These are phyloP conservation scores for Taiozyma sp. DNA, from an alignment of 1,139 yeast genomes.

Conservation along the genomic window DNA sequence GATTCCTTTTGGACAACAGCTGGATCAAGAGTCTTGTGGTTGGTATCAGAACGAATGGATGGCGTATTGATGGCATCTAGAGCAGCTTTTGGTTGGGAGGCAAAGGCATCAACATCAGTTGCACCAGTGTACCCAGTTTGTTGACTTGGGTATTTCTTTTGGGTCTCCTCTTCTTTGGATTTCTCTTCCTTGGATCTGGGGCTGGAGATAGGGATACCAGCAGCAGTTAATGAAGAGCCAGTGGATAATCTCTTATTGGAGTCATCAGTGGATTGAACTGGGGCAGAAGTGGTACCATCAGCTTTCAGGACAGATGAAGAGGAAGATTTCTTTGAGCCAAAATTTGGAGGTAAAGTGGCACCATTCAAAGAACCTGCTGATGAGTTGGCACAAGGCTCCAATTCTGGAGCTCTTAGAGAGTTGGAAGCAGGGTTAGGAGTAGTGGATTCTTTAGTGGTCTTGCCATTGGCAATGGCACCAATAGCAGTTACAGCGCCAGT, in stretches of 20 bases:
- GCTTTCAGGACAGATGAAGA: neutral
- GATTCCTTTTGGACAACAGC: neutral
- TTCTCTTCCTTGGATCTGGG: neutral
- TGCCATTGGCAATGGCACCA: too few relatives aligned
- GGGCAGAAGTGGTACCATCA: slow-evolving; percentile 1
- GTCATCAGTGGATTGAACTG: slow-evolving; percentile 5
- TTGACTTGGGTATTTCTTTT: neutral
- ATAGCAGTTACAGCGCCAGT: too few relatives aligned
- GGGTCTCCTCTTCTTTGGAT: neutral
- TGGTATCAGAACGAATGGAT: neutral
- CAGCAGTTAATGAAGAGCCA: slow-evolving; percentile 7
- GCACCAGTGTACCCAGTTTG: slow-evolving; percentile 12
- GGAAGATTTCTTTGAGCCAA: slow-evolving; percentile 12
- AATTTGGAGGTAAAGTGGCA: slow-evolving; percentile 24
- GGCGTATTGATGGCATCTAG: slow-evolving; percentile 4
- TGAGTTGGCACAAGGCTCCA: neutral
- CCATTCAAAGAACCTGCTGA: slow-evolving; percentile 17
- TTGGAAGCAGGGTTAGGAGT: slow-evolving; percentile 1
- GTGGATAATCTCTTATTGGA: neutral
- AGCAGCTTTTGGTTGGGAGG: slow-evolving; percentile 8
- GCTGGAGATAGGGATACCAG: slow-evolving; percentile 4
- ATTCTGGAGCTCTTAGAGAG: neutral
- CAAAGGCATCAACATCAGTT: slow-evolving; percentile 5
- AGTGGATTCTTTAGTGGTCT: neutral
- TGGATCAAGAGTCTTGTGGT: neutral